Evolutionary conservation across 164 flowering plant genomes (phyloP).

Genomic region (Dillenia turbinata): DNA sequence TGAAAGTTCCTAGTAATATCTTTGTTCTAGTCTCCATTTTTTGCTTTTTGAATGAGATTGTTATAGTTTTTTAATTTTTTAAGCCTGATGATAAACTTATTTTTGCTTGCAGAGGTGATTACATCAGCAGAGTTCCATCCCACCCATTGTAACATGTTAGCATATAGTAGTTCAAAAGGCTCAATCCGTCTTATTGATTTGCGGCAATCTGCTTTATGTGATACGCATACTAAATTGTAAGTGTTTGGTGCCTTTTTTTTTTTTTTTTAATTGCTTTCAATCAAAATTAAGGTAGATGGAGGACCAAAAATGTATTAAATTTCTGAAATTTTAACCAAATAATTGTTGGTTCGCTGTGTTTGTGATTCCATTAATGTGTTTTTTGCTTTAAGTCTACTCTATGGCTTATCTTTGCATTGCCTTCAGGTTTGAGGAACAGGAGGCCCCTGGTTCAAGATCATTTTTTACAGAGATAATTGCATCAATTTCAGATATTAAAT

Average conservation of each 20-base stretch:
- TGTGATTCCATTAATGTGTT: no score
- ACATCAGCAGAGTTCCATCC: slow-evolving; percentile 99
- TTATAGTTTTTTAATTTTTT: no score
- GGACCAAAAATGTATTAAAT: no score
- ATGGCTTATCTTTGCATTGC: slow-evolving; percentile 2
- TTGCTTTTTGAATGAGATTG: no score
- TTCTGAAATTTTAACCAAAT: no score
- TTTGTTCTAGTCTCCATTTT: no score
- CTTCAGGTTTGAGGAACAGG: slow-evolving; percentile 87
- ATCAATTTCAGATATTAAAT: slow-evolving; percentile 90
- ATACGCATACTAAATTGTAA: slow-evolving; percentile 89
- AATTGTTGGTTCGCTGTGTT: no score
- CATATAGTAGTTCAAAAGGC: slow-evolving; percentile 97
- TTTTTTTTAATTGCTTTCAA: not conserved
- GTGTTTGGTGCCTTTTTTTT: slow-evolving; percentile 17
- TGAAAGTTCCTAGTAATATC: no score
- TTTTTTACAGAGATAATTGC: slow-evolving; percentile 96
- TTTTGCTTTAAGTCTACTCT: not conserved
- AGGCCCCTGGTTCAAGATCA: slow-evolving; percentile 89
- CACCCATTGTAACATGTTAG: slow-evolving; percentile 81
- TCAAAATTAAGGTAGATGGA: no score
- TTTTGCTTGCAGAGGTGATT: slow-evolving; percentile 77
- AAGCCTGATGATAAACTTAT: no score
- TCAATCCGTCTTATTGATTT: slow-evolving; percentile 93
- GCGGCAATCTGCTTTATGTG: slow-evolving; percentile 95